Conservation (phyloP, 331 rosid species). For the Acacia pycnantha region DNA sequence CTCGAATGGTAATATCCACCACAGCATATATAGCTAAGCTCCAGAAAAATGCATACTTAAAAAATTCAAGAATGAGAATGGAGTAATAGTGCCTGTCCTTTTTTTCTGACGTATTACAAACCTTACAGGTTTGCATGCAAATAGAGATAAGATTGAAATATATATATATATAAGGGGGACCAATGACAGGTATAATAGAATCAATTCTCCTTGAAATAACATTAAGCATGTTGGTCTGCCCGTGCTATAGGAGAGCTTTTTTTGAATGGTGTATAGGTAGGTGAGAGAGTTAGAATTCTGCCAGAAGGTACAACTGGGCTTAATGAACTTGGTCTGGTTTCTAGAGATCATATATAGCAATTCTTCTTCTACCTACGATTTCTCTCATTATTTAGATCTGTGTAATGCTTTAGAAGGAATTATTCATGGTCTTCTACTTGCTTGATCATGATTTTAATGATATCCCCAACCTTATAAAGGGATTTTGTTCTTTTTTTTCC, state of each 20-base stretch:
- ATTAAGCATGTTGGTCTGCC: too few species aligned
- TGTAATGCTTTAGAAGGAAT: background rate
- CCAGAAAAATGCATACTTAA: background rate
- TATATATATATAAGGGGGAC: background rate
- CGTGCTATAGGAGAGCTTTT: too few species aligned
- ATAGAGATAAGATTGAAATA: background rate
- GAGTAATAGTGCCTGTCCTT: background rate
- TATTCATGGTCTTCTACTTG: too few species aligned
- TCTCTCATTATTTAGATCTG: background rate
- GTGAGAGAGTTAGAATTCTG: too few species aligned
- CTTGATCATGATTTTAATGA: too few species aligned
- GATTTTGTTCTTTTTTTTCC: too few species aligned
- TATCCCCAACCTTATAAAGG: too few species aligned
- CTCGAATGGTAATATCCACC: background rate
- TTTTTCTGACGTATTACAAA: background rate
- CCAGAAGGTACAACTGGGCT: too few species aligned
- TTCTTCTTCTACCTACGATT: background rate
- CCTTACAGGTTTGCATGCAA: background rate
- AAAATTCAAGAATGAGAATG: background rate
- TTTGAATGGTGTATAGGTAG: too few species aligned
- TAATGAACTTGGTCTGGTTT: too few species aligned
- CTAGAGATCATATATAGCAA: too few species aligned
- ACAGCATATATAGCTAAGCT: background rate
- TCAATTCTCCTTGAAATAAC: too few species aligned
- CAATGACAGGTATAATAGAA: background rate